Conservation (phyloP, 2,329 filamentous ascomycete genomes). For the Trichoderma hamatum region DNA sequence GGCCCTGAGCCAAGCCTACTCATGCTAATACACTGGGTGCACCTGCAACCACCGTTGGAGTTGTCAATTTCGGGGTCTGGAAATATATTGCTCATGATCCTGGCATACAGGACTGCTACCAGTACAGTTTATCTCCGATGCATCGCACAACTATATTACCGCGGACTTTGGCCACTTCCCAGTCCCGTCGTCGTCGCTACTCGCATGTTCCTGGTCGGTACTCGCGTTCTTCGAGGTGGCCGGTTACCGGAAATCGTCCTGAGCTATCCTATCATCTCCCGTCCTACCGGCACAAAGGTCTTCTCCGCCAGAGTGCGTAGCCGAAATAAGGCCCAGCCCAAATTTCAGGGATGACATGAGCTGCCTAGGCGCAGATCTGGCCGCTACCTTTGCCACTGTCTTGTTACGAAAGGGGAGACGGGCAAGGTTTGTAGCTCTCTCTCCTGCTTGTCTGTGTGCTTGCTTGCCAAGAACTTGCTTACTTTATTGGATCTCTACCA, state of each 20-base stretch:
- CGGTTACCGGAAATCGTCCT: slow-evolving; percentile 11
- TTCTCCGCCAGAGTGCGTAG: slow-evolving; percentile 19
- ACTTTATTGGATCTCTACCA: background rate
- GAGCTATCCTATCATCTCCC: background rate
- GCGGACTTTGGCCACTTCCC: slow-evolving; percentile 11
- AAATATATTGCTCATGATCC: slow-evolving; percentile 3
- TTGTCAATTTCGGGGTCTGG: slow-evolving; percentile 13
- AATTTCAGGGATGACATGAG: slow-evolving; percentile 19
- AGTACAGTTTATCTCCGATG: background rate
- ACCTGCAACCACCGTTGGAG: background rate
- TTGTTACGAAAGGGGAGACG: slow-evolving; percentile 5
- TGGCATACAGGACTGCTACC: background rate
- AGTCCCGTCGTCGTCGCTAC: background rate
- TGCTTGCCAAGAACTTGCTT: background rate
- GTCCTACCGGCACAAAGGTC: background rate
- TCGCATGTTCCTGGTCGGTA: background rate
- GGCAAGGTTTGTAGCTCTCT: background rate
- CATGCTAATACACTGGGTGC: slow-evolving; percentile 2
- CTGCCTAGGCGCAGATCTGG: slow-evolving; percentile 16
- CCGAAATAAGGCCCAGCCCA: slow-evolving; percentile 24
- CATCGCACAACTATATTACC: background rate
- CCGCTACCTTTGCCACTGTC: background rate
- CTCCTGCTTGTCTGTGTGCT: background rate
- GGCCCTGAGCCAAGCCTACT: slow-evolving; percentile 12
- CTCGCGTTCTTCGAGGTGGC: slow-evolving; percentile 13